Percentiles rank a stretch among this genome's conserved stretches.
Evolutionary conservation across 768 basidiomycete genomes (phyloP).

Genomic region (Tulasnella sp.): DNA sequence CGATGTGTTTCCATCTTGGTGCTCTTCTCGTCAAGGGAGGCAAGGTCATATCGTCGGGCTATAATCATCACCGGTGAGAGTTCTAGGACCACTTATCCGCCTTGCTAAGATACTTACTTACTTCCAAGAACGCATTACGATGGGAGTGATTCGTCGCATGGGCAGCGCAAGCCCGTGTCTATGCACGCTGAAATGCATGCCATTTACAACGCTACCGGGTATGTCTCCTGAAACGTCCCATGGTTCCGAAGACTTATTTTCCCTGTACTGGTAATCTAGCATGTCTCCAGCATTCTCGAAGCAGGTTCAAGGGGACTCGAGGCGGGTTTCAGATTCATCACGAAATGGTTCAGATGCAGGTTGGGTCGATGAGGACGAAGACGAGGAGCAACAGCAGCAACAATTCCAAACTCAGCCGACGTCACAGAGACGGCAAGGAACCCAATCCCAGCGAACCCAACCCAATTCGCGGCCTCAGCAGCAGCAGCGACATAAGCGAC

Average conservation of each 20-base stretch:
- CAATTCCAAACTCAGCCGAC: neutral
- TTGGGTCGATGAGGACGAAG: slow-evolving; percentile 8
- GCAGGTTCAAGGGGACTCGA: slow-evolving; percentile 6
- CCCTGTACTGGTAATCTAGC: neutral
- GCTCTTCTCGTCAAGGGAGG: slow-evolving; percentile 42
- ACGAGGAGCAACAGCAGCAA: neutral
- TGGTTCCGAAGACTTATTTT: neutral
- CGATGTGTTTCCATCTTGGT: slow-evolving; percentile 16
- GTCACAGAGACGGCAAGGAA: neutral
- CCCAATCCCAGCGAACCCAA: neutral
- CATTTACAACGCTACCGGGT: slow-evolving; percentile 35
- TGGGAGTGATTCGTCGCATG: slow-evolving; percentile 30
- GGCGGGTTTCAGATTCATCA: neutral
- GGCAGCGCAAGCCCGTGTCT: slow-evolving; percentile 24
- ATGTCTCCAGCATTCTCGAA: slow-evolving; percentile 8
- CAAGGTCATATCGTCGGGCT: slow-evolving; percentile 40
- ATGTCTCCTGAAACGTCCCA: neutral
- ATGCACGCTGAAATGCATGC: slow-evolving; percentile 53
- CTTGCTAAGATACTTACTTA: neutral
- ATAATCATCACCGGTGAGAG: slow-evolving; percentile 36
- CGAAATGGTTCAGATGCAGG: neutral
- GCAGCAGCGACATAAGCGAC: neutral
- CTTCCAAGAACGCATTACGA: slow-evolving; percentile 36
- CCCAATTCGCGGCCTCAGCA: neutral
- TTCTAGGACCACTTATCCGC: too few species aligned